These are phyloP conservation scores for Lophium mytilinum DNA, from an alignment of 495 filamentous ascomycete genomes.

Conservation along the genomic window DNA sequence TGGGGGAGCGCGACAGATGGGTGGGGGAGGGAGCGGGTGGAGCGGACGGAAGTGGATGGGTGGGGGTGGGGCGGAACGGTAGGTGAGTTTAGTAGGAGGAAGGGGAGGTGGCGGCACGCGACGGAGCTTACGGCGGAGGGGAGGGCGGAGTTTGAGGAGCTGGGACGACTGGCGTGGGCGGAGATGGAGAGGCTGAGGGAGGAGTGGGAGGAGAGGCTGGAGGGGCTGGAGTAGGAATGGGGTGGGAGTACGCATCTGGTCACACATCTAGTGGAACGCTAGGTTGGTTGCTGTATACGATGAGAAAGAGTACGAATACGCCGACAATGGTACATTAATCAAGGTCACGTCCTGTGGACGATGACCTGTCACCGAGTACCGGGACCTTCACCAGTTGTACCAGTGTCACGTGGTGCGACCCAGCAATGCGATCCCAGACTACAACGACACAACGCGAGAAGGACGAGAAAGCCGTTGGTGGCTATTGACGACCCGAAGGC, in stretches of 20 bases:
- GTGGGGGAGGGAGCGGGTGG: slow-evolving; percentile 50
- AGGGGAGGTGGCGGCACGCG: slow-evolving; percentile 49
- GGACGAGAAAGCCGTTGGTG: too few relatives aligned
- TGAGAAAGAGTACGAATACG: not conserved
- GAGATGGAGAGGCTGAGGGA: slow-evolving; percentile 75
- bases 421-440: too few relatives aligned
- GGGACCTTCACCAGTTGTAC: too few relatives aligned
- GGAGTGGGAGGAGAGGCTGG: slow-evolving; percentile 66
- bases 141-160: slow-evolving; percentile 61
- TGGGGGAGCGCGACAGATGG: slow-evolving; percentile 69
- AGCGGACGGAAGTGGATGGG: slow-evolving; percentile 70
- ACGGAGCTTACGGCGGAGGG: slow-evolving; percentile 54
- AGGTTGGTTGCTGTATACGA: not conserved
- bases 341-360: too few relatives aligned
- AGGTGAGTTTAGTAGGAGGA: slow-evolving; percentile 36
- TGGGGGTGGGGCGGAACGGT: slow-evolving; percentile 75
- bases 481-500: too few relatives aligned
- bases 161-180: slow-evolving; percentile 67
- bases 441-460: too few relatives aligned
- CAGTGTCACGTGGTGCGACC: too few relatives aligned
- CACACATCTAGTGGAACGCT: not conserved
- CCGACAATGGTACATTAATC: not conserved
- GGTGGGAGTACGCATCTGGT: not conserved
- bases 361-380: too few relatives aligned
- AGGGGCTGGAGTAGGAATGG: slow-evolving; percentile 27